A percentile compares a stretch with the other conserved stretches of the same genome.
phyloP scores from a whole-genome alignment of 345 rosid genomes.

The Populus simonii region DNA sequence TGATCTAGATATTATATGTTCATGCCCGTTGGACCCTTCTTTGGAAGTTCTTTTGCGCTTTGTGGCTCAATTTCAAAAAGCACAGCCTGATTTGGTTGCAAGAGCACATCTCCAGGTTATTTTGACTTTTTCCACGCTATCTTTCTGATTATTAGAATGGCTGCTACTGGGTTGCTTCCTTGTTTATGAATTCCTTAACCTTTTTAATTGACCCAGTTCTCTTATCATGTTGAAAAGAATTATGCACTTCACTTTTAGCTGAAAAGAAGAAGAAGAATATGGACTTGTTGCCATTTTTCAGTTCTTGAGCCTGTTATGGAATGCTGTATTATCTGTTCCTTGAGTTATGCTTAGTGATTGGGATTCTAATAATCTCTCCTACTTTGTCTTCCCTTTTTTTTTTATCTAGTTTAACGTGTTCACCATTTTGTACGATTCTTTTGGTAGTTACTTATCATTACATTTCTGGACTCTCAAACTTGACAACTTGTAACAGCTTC shows the following conservation, averaged over 20 bases:
- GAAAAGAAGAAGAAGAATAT: background rate
- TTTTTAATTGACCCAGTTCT: background rate
- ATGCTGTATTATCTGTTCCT: background rate
- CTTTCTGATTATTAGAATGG: background rate
- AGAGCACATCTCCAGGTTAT: slow-evolving; percentile 96
- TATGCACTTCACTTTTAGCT: background rate
- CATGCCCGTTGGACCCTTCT: slow-evolving; percentile 60
- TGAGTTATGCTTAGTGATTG: background rate
- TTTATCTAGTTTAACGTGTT: slow-evolving; percentile 6
- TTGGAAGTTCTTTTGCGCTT: slow-evolving; percentile 70
- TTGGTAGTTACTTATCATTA: background rate
- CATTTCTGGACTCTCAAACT: slow-evolving; percentile 11
- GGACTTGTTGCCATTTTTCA: background rate
- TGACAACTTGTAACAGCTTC: slow-evolving; percentile 51
- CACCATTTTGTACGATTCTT: slow-evolving; percentile 1
- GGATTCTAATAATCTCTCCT: background rate
- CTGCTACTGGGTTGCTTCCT: background rate
- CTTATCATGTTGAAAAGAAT: background rate
- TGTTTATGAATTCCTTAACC: background rate
- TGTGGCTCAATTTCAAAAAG: slow-evolving; percentile 80
- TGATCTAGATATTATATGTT: slow-evolving; percentile 77
- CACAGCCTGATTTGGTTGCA: slow-evolving; percentile 85
- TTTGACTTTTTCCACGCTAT: background rate
- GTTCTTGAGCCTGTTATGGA: background rate
- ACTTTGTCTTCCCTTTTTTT: background rate